Evolutionary conservation across 116 monocot genomes (phyloP), one percentile per base, ranked within the genome.

Genomic region (Iris pallida): DNA sequence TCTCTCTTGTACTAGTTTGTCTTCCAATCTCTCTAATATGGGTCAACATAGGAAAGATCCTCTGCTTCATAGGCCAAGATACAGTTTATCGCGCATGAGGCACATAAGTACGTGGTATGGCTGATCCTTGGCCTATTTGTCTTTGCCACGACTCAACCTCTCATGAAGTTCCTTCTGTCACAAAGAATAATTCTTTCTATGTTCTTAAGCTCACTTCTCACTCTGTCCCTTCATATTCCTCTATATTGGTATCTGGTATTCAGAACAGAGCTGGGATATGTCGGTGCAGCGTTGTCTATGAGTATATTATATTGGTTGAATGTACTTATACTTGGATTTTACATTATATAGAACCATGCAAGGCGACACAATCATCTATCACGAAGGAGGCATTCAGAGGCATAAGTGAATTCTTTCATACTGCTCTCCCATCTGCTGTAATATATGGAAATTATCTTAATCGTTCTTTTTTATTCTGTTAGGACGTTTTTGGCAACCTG

Each of bases 121-220:
- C 54, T 94, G 76, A 90, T 94, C 58, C 94, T 90, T 4, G 69
- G 76, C 16, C 53, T 94, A 40, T 85, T 85, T 6, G 85, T 81
- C 5, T 82, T 55, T 55, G 83, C 85, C 1, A 57, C 63, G 20
- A 4, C 20, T 46, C 90, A 90, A 63, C 85, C 90, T 48, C 62
- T 94, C 4, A 74, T 75, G 66, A 87, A 79, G 64, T 88, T 90
- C 67, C 83, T 94, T 49, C 90, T 83, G 20, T 57, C 79, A 10
- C 90, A 94, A 61, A 90, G 90, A 73, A 68, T 94, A 57, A 88
- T 79, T 8, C 40, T 85, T 63, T 83, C 94, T 4, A 85, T 94
- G 90, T 60, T 90, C 43, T 17, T 83, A 7, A 76, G 78, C 53
- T 69, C 83, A 0, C 0, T 69, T 12, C 42, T 40, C 5, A 80